A percentile compares a stretch with the other conserved stretches of the same genome.
Evolutionary conservation across 257 asterid species (phyloP).

Genomic region (Jaltomata sinuosa): DNA sequence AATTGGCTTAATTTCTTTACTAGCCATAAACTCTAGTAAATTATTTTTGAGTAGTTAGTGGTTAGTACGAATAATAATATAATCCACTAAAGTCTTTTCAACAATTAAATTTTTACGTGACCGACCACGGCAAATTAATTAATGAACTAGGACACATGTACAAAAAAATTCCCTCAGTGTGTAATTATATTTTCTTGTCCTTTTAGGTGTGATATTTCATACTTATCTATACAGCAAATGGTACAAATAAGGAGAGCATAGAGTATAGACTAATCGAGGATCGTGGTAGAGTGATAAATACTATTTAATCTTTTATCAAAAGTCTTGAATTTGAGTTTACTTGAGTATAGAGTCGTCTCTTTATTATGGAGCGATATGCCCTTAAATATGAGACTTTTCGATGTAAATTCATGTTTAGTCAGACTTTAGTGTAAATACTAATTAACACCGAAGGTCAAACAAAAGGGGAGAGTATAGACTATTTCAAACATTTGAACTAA

Average conservation of each 20-base stretch:
- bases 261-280: neutral
- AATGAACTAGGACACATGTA: neutral
- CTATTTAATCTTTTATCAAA: neutral
- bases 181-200: neutral
- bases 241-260: neutral
- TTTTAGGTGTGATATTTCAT: neutral
- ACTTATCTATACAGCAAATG: neutral
- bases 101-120: constrained; percentile 7
- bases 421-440: too few relatives aligned
- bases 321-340: neutral
- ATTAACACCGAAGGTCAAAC: too few relatives aligned
- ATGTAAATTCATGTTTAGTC: fast-evolving
- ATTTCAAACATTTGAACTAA: neutral
- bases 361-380: fast-evolving
- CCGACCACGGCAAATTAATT: constrained; percentile 31
- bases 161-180: neutral
- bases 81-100: neutral
- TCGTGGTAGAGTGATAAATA: neutral
- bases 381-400: fast-evolving
- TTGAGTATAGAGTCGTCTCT: neutral
- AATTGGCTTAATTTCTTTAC: neutral
- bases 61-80: constrained; percentile 6
- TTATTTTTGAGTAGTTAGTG: neutral
- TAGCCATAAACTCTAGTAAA: neutral
- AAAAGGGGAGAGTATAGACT: neutral